Evolutionary conservation across 345 rosid genomes (phyloP), one percentile per base, ranked within the genome.

Genomic region (Linum trigynum): DNA sequence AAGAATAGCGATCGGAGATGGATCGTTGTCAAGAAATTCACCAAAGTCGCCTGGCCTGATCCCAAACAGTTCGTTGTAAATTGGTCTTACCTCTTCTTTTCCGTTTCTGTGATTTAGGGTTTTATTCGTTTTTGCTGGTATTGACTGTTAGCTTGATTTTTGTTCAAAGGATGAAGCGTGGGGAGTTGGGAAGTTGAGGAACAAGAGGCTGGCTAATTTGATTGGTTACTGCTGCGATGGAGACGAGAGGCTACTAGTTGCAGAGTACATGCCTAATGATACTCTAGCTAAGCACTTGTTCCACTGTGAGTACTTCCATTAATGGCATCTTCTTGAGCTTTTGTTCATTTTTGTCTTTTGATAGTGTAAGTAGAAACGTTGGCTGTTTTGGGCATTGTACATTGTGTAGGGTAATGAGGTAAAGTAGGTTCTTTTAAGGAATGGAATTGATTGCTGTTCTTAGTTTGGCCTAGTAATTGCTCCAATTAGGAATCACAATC

Each of bases 11-110:
- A 48, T 48, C 76, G 79, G 56, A 82, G 85, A 57, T 77, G 84
- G 83, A 86, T 90, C 67, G 97, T 96, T 48, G 83, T 92, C 72
- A 90, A 92, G 81, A 85, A 74, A 71, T 88, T 90, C 69, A 67
- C 85, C 5, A 90, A 84, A 75, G 41, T 67, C 59, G 88, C 96
- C n/a, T 90, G 97, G 97, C 97, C 96, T 15, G 96, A 92, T 72
- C 84, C 97, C 4, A 85, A 86, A 61, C 97, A 90, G 77, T 92
- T 92, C 67, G 84, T 83, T 4, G 97, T 90, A 81, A 35, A 77
- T 51, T 23, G 8, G 59, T 59, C 32, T 36, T 53, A 2, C 38
- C 15, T 61, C 10, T 14, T 3, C 17, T 71, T 58, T 37, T 16
- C 39, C 37, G 67, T 77, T 74, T 68, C 50, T 14, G 32, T 23